Evolutionary conservation across 345 rosid species (phyloP).

Genomic region (Aquilaria malaccensis): DNA sequence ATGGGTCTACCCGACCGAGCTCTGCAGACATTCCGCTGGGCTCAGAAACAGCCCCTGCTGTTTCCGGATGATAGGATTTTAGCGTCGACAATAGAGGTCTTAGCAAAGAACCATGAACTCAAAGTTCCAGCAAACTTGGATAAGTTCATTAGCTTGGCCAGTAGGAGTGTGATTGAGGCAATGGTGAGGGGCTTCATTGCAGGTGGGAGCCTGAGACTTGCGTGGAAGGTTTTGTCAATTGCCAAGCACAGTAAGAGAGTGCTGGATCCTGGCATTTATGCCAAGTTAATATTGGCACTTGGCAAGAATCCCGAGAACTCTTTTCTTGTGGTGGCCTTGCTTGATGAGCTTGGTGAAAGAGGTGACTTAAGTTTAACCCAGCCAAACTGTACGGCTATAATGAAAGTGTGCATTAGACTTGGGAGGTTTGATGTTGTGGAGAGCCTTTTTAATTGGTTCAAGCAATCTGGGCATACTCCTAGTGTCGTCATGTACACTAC

Average conservation of each 20-base stretch:
- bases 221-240: constrained; percentile 54
- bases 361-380: constrained; percentile 59
- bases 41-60: constrained; percentile 54
- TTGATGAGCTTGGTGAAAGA: constrained; percentile 62
- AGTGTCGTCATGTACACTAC: constrained; percentile 84
- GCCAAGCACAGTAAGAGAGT: constrained; percentile 47
- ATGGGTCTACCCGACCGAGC: constrained; percentile 77
- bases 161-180: constrained; percentile 69
- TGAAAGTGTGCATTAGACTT: constrained; percentile 70
- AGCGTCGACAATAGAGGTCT: constrained; percentile 63
- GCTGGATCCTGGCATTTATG: constrained; percentile 56
- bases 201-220: constrained; percentile 64
- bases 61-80: constrained; percentile 64
- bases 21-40: constrained; percentile 81
- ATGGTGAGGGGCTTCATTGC: constrained; percentile 64
- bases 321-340: constrained; percentile 34
- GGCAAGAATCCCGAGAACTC: constrained; percentile 68
- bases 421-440: constrained; percentile 53
- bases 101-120: constrained; percentile 54
- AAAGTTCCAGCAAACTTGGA: constrained; percentile 50
- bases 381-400: constrained; percentile 72
- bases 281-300: constrained; percentile 66
- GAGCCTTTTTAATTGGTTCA: constrained; percentile 59
- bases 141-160: constrained; percentile 41
- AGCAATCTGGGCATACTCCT: constrained; percentile 43